A percentile compares a stretch with the other conserved stretches of the same genome.
Conservation (phyloP, 805 yeast genomes). For the Candida michaelii region DNA sequence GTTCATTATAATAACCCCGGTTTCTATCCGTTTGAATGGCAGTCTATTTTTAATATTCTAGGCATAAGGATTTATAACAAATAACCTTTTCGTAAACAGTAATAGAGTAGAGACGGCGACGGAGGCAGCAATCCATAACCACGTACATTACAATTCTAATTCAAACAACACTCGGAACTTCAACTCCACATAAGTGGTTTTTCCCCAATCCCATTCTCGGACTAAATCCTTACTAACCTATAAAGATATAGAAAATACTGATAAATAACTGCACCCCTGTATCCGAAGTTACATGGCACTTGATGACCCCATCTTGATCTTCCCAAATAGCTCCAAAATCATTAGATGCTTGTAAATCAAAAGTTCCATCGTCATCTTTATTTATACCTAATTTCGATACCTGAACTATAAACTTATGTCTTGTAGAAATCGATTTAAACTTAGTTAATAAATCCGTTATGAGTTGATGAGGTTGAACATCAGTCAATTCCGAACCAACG, state of each 20-base stretch:
- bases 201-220: too few relatives aligned
- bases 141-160: too few relatives aligned
- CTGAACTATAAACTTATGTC: conserved; percentile 10
- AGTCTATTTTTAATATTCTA: too few relatives aligned
- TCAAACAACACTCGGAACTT: too few relatives aligned
- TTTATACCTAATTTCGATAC: background rate
- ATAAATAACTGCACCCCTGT: background rate
- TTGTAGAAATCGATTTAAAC: conserved; percentile 5
- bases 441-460: conserved; percentile 1
- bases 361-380: background rate
- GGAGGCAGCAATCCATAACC: too few relatives aligned
- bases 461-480: background rate
- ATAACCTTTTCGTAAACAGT: too few relatives aligned
- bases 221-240: conserved; percentile 3
- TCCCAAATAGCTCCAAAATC: conserved; percentile 10
- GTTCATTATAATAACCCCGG: too few relatives aligned
- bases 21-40: too few relatives aligned
- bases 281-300: background rate
- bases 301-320: conserved; percentile 7
- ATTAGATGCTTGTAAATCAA: conserved; percentile 1
- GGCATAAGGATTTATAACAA: too few relatives aligned
- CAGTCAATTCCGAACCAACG: background rate
- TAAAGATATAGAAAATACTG: conserved; percentile 4
- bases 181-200: too few relatives aligned
- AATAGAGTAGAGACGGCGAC: too few relatives aligned